Base-by-base conservation (phyloP, 305 asterid species). In the Fraxinus nigra region DNA sequence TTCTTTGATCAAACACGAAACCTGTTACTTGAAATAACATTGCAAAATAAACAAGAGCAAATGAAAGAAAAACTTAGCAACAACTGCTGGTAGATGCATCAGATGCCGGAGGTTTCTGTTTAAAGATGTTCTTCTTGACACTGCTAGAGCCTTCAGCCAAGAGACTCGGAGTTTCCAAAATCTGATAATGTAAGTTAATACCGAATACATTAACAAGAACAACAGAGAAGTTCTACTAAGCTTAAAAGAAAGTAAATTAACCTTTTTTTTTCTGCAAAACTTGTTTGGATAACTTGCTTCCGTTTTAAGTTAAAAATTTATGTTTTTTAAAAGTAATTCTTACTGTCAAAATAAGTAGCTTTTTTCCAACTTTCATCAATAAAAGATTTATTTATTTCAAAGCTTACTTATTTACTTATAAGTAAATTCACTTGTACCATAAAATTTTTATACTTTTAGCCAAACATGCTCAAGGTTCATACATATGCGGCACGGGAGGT, bases 131-230 rank as follows among this genome's bases (percentile, higher is more conserved):
- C 90, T 88, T 93, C 82, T 87, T 94, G 61, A 85, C 89, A 24
- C 93, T 92, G 14, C 91, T 87, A 51, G 95, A 91, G 73, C 98
- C 97, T 86, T 92, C 97, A 1, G 95, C 94, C 90, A 94, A 84
- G 33, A 96, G 97, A 81, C 92, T 89, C 0, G 98, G 99, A 5
- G 97, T 96, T 77, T 96, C 99, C 93, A 96, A 81, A 56, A 96
- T 93, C 99, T 96, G 93, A 79, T 16, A 3, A 75, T 70, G 30
- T 1, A 83, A 83, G 80, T 34, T 0, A 75, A 78, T 69, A 26
- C 16, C 34, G 9, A 32, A 24, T 30, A 26, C 7, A 30, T n/a
- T 59, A 76, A 67, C 34, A 48, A 28, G 6, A 48, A 1, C 8
- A 67, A 11, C 74, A 67, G 38, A 18, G 3, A 65, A 65, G 38